Evolutionary conservation across 2,329 filamentous ascomycete species (phyloP).

Genomic region (Thelonectria olida): DNA sequence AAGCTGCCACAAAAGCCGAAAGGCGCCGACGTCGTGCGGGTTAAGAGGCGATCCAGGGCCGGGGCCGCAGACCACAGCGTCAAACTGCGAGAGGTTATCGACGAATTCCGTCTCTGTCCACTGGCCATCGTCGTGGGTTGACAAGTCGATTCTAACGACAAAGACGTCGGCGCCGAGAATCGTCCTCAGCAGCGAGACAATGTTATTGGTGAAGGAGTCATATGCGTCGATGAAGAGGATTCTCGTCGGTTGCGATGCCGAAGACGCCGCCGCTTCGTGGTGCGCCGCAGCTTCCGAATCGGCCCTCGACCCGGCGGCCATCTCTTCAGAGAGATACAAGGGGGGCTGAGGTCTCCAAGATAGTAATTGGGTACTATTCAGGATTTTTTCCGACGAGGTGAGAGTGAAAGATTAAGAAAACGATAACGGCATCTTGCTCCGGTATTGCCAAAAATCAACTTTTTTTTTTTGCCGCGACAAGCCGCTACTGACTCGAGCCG

Average conservation of each 20-base stretch:
- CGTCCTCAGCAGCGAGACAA: slow-evolving; percentile 81
- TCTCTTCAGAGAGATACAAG: neutral
- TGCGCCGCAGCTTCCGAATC: slow-evolving; percentile 20
- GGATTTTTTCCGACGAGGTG: too few relatives aligned
- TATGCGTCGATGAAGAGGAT: slow-evolving; percentile 95
- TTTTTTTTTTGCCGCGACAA: slow-evolving; percentile 39
- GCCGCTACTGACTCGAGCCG: slow-evolving; percentile 35
- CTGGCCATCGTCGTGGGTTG: slow-evolving; percentile 57
- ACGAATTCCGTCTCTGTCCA: slow-evolving; percentile 57
- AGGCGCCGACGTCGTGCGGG: slow-evolving; percentile 82
- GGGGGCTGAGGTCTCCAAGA: too few relatives aligned
- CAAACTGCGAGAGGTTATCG: slow-evolving; percentile 65
- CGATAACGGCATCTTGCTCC: slow-evolving; percentile 10
- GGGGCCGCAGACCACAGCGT: slow-evolving; percentile 89
- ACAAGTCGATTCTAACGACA: slow-evolving; percentile 49
- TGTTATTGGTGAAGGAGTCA: slow-evolving; percentile 97
- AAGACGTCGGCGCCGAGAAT: slow-evolving; percentile 73
- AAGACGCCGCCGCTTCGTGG: neutral
- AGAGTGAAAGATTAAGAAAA: neutral
- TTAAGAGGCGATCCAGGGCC: slow-evolving; percentile 84
- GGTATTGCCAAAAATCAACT: slow-evolving; percentile 13
- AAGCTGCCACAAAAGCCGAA: slow-evolving; percentile 78
- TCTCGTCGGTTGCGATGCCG: slow-evolving; percentile 40
- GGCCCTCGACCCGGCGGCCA: slow-evolving; percentile 33
- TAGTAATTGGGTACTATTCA: too few relatives aligned